Percentiles rank a stretch among this genome's conserved stretches.
These are phyloP conservation scores for Davidsoniella australis DNA, from an alignment of 2,329 filamentous ascomycete species.

Conservation along the genomic window DNA sequence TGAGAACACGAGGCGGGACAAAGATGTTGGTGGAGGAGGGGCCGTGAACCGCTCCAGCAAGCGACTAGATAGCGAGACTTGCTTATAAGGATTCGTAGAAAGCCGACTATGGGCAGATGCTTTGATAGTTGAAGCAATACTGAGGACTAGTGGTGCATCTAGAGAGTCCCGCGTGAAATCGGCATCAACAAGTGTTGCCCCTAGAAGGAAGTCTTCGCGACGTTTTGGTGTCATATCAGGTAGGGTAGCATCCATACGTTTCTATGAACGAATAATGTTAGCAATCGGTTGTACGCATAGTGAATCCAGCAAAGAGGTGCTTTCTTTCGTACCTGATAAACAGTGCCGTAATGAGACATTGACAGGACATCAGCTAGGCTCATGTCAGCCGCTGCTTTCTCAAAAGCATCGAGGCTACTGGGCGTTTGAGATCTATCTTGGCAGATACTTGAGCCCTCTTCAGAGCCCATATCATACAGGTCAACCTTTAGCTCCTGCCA, in stretches of 20 bases:
- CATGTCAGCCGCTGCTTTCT: constrained; percentile 38
- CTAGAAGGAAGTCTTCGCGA: constrained; percentile 34
- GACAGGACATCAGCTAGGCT: constrained; percentile 51
- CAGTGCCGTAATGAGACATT: constrained; percentile 27
- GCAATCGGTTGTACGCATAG: neutral
- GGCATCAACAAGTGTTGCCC: constrained; percentile 31
- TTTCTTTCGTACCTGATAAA: constrained; percentile 19
- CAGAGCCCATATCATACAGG: constrained; percentile 23
- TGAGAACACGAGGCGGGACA: constrained; percentile 16
- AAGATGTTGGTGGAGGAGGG: neutral
- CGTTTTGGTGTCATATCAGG: constrained; percentile 34
- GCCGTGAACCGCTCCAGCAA: constrained; percentile 11
- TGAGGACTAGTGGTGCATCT: neutral
- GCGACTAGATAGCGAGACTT: constrained; percentile 17
- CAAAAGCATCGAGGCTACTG: constrained; percentile 31
- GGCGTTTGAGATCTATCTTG: constrained; percentile 15
- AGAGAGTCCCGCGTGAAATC: constrained; percentile 16
- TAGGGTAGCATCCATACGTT: constrained; percentile 42
- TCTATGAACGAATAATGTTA: constrained; percentile 19
- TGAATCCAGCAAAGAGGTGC: too few species aligned
- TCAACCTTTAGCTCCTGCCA: constrained; percentile 54
- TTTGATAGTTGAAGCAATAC: constrained; percentile 4
- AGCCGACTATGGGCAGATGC: neutral
- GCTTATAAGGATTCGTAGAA: neutral
- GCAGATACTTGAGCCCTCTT: neutral